phyloP scores from a whole-genome alignment of 495 filamentous ascomycete genomes.

The Talaromyces proteolyticus region DNA sequence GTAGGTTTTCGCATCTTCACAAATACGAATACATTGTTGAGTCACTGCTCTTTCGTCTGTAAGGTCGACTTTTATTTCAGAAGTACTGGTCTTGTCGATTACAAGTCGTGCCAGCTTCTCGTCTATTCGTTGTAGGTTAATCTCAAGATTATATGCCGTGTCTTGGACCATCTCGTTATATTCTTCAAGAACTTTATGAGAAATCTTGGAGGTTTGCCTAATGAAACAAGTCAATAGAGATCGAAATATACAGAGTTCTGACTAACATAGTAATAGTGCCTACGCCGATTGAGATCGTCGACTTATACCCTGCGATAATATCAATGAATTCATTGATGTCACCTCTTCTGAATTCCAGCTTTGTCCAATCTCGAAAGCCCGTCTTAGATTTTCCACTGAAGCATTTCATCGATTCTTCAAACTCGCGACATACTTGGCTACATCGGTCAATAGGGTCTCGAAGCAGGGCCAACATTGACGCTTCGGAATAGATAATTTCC shows the following conservation, averaged over 20 bases:
- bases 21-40: not conserved
- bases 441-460: not conserved
- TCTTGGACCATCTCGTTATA: not conserved
- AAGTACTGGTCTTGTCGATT: not conserved
- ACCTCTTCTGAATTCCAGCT: constrained; percentile 15
- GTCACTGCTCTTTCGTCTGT: not conserved
- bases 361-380: constrained; percentile 1
- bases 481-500: not conserved
- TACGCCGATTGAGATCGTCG: constrained; percentile 19
- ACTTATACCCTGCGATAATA: constrained; percentile 19
- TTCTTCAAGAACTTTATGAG: not conserved
- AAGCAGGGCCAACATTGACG: not conserved
- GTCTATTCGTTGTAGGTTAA: not conserved
- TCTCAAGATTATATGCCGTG: not conserved
- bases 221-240: not conserved
- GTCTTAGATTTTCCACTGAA: constrained; percentile 12
- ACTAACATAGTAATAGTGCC: constrained; percentile 19
- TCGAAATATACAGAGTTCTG: not conserved
- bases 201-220: not conserved
- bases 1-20: not conserved
- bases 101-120: not conserved
- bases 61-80: not conserved
- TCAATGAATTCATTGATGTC: constrained; percentile 23
- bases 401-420: not conserved
- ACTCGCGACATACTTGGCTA: not conserved